These are phyloP conservation scores for Paulownia fortunei DNA, from an alignment of 257 asterid species.

Conservation along the genomic window DNA sequence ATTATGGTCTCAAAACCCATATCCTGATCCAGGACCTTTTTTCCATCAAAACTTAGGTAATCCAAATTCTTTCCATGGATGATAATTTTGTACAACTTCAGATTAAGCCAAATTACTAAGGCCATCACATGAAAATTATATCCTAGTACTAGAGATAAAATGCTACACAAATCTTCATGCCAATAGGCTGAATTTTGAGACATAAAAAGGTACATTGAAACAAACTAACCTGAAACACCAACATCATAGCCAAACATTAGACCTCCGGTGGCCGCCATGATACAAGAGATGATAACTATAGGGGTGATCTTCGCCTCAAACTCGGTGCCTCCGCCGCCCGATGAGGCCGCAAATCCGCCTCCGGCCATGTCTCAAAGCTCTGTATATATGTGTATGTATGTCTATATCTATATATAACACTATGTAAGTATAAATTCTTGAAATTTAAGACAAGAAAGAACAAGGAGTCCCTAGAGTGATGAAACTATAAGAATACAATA, in stretches of 20 bases:
- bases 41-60: not conserved
- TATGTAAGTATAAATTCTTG: not conserved
- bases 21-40: not conserved
- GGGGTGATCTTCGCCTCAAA: conserved; percentile 88
- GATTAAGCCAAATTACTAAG: too few species aligned
- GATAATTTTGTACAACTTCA: too few species aligned
- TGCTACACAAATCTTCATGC: not conserved
- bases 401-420: not conserved
- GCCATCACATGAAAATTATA: too few species aligned
- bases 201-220: too few species aligned
- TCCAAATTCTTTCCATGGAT: not conserved
- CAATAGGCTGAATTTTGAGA: not conserved
- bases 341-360: conserved; percentile 64
- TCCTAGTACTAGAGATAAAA: not conserved
- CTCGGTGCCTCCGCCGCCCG: conserved; percentile 58
- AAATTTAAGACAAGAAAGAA: not conserved
- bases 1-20: not conserved
- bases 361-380: conserved; percentile 55
- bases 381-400: not conserved
- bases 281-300: conserved; percentile 74
- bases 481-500: conserved; percentile 10
- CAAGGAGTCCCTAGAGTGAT: not conserved
- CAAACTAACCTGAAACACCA: conserved; percentile 67
- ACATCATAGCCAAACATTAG: conserved; percentile 89
- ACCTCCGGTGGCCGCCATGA: conserved; percentile 91